Base-by-base conservation (phyloP, 164 flowering plant genomes). In the Protea cynaroides region DNA sequence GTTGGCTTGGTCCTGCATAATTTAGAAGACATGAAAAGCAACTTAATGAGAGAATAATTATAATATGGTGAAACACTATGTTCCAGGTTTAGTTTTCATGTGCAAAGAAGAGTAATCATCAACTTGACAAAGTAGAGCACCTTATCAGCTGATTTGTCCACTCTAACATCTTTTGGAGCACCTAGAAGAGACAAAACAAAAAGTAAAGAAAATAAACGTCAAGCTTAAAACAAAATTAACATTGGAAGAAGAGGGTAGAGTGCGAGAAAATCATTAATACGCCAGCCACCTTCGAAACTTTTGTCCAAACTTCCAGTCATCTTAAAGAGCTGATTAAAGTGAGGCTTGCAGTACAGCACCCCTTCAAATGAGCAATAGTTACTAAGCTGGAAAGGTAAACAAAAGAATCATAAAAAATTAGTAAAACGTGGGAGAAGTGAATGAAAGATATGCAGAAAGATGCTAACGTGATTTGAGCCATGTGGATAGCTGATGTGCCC, bases 341-440 rank as follows among this genome's bases (percentile, higher is more conserved):
- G 98, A 74, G 95, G 98, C 74, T 85, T 89, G 82, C 98, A 92
- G 64, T 90, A 92, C 52, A 90, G 68, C 67, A 92, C 96, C 22
- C 98, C 96, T 79, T 92, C 96, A 61, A 86, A 92, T 50, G 98
- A 92, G 74, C 77, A 74, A 64, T 85, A 92, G 66, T 88, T 90
- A 64, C 80, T 69, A 37, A 92, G 81, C 96, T 92, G 92, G 76
- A 83, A 73, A 61, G 34, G 34, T 2, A 29, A 29, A 29, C 34
- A 29, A 25, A 24, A 56, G 46, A 29, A 29, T 2, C 13, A 25
- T 58, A 18, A 46, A 53, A 54, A 17, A 25, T 24, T 22, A 51
- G 23, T 12, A 43, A 49, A 34, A 43, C 24, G 19, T 47, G 1
- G 4, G 63, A 40, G n/a, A 1, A 23, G 50, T 34, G 29, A 44